A percentile compares a stretch with the other conserved stretches of the same genome.
Conservation (phyloP, 805 yeast genomes). For the Candida bentonensis region DNA sequence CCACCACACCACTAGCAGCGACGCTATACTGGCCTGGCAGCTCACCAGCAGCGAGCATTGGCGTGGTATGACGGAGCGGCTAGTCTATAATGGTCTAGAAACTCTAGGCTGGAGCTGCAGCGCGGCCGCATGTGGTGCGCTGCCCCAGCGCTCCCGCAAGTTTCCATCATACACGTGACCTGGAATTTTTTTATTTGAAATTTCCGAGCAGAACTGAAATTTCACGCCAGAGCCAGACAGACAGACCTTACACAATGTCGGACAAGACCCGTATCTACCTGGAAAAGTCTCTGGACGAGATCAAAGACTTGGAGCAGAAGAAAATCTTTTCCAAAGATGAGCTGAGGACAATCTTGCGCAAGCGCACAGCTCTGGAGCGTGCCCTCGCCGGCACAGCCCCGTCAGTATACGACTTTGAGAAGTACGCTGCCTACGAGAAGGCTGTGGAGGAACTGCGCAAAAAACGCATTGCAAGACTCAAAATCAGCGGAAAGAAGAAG, state of each 20-base stretch:
- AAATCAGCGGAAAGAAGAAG: slow-evolving; percentile 26
- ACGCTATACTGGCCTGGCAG: too few species aligned
- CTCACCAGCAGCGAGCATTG: too few species aligned
- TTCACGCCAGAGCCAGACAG: too few species aligned
- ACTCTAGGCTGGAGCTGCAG: too few species aligned
- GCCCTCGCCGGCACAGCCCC: slow-evolving; percentile 71
- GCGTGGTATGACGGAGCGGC: too few species aligned
- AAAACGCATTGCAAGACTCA: slow-evolving; percentile 53
- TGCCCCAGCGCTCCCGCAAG: too few species aligned
- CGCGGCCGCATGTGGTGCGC: too few species aligned
- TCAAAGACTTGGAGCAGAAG: slow-evolving; percentile 71
- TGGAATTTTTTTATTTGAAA: too few species aligned
- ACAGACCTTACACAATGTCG: slow-evolving; percentile 25
- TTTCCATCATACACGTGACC: too few species aligned
- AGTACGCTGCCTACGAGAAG: slow-evolving; percentile 67
- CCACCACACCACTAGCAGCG: too few species aligned
- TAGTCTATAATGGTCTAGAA: too few species aligned
- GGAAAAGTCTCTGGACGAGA: slow-evolving; percentile 75
- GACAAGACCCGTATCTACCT: slow-evolving; percentile 41
- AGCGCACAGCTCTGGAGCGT: slow-evolving; percentile 89
- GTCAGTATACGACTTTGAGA: slow-evolving; percentile 54
- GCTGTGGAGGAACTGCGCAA: slow-evolving; percentile 65
- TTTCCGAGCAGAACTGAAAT: too few species aligned
- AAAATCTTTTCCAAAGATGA: slow-evolving; percentile 76
- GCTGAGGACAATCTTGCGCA: slow-evolving; percentile 71